Conservation (phyloP, 768 basidiomycete genomes). For the Naganishia kalamii region DNA sequence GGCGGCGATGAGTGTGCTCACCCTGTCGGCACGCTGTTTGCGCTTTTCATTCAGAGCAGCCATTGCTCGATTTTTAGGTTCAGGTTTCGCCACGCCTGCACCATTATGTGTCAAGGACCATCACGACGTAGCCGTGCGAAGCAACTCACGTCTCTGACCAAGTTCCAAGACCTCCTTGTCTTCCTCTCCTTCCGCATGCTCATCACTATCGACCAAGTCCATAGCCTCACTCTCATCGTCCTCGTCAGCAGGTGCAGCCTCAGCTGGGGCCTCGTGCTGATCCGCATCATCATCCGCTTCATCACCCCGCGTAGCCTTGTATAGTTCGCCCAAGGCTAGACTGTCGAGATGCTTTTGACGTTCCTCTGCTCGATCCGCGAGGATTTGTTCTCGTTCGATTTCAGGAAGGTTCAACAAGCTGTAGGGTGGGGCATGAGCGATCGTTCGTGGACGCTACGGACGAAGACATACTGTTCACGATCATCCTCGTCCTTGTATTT, state of each 20-base stretch:
- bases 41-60: conserved; percentile 14
- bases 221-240: conserved; percentile 37
- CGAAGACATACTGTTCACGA: conserved; percentile 61
- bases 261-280: not conserved
- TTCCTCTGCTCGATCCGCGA: conserved; percentile 73
- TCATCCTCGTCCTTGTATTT: conserved; percentile 82
- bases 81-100: conserved; percentile 10
- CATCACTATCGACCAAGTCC: conserved; percentile 39
- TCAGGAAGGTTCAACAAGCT: conserved; percentile 77
- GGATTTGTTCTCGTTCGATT: conserved; percentile 78
- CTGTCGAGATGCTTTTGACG: conserved; percentile 54
- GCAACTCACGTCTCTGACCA: conserved; percentile 7
- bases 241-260: conserved; percentile 11
- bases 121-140: not conserved
- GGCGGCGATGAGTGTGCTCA: not conserved
- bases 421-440: conserved; percentile 6
- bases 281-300: conserved; percentile 20
- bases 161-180: not conserved
- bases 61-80: conserved; percentile 17
- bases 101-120: not conserved
- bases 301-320: conserved; percentile 13
- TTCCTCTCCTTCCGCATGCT: conserved; percentile 26
- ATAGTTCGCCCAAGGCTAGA: conserved; percentile 19
- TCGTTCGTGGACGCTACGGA: not conserved
- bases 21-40: conserved; percentile 12